Evolutionary conservation across 176 grass and related monocot species (phyloP).

Genomic region (Triticum aestivum): DNA sequence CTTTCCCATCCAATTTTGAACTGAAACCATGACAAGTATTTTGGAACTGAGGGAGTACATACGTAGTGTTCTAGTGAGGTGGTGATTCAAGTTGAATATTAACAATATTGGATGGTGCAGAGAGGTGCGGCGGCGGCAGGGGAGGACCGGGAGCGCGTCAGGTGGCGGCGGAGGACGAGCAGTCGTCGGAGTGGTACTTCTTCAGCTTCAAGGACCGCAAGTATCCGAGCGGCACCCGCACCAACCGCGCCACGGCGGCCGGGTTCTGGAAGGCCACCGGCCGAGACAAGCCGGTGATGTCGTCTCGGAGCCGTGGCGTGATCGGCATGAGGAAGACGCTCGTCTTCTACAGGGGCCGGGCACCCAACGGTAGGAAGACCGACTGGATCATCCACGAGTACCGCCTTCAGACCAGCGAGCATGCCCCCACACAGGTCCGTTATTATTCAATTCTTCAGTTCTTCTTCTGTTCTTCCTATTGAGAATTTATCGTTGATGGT

Average conservation of each 20-base stretch:
- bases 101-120: conserved; percentile 2
- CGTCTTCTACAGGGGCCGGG: conserved; percentile 77
- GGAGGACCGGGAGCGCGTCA: not conserved
- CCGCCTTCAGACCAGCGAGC: conserved; percentile 43
- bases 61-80: no score
- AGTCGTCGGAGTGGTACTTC: conserved; percentile 63
- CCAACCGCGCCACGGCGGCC: conserved; percentile 66
- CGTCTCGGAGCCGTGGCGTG: not conserved
- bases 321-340: conserved; percentile 96
- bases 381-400: conserved; percentile 99
- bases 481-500: not conserved
- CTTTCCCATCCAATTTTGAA: no score
- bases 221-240: conserved; percentile 79
- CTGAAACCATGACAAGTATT: no score
- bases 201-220: conserved; percentile 86
- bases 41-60: no score
- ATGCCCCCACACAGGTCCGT: not conserved
- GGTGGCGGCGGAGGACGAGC: not conserved
- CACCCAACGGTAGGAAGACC: conserved; percentile 75
- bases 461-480: no score
- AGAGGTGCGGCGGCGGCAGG: conserved; percentile 37
- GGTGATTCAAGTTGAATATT: no score
- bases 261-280: conserved; percentile 98
- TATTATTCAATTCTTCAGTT: no score
- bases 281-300: conserved; percentile 76